Evolutionary conservation across 257 asterid species (phyloP).

Genomic region (Solanum phureja): DNA sequence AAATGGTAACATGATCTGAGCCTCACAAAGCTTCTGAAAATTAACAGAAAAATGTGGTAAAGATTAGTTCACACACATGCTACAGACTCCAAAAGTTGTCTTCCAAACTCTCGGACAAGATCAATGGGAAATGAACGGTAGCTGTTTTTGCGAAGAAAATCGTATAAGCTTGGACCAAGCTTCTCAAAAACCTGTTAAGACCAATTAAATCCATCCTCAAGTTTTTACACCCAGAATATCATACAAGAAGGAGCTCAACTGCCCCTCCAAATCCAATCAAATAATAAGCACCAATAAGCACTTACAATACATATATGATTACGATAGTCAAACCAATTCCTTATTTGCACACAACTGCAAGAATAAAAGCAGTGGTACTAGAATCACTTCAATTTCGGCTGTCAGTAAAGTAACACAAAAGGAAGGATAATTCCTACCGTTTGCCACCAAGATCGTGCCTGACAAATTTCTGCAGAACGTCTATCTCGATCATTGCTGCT

Average conservation of each 20-base stretch:
- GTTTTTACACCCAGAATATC: not conserved
- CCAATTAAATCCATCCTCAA: slow-evolving; percentile 54
- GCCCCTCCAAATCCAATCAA: slow-evolving; percentile 3
- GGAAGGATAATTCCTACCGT: slow-evolving; percentile 35
- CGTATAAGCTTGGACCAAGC: slow-evolving; percentile 99
- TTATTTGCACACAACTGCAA: slow-evolving; percentile 77
- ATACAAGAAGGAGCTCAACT: not conserved
- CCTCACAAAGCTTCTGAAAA: not conserved
- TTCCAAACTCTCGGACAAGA: slow-evolving; percentile 91
- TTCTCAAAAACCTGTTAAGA: slow-evolving; percentile 96
- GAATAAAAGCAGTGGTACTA: not conserved
- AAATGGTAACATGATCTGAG: not conserved
- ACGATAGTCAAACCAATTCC: slow-evolving; percentile 78
- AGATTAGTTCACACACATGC: slow-evolving; percentile 85
- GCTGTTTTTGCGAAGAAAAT: slow-evolving; percentile 91
- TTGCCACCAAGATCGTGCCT: slow-evolving; percentile 41
- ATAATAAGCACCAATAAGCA: not conserved
- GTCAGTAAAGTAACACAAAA: not conserved
- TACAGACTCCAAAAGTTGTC: slow-evolving; percentile 97
- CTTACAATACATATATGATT: slow-evolving; percentile 81
- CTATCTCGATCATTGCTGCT: slow-evolving; percentile 75
- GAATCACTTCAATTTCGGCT: not conserved
- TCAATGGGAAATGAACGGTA: slow-evolving; percentile 89
- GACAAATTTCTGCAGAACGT: slow-evolving; percentile 55
- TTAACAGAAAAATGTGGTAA: slow-evolving; percentile 21